A percentile compares a stretch with the other conserved stretches of the same genome.
Evolutionary conservation across 1,284 basidiomycete species (phyloP).

Genomic region (Marasmius oreades): DNA sequence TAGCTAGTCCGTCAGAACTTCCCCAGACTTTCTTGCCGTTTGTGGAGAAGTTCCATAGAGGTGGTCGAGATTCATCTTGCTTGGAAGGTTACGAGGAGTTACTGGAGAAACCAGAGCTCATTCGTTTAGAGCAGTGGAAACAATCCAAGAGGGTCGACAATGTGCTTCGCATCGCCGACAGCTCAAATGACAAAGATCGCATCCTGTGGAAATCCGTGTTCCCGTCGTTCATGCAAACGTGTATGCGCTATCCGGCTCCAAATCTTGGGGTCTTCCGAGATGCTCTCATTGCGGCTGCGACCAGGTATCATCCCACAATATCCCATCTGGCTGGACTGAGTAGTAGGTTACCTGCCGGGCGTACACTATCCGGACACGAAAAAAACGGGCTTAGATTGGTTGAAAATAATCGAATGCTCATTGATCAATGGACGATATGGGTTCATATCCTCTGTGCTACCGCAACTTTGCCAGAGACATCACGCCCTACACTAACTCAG

Average conservation of each 20-base stretch:
- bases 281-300: constrained; percentile 59
- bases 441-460: constrained; percentile 81
- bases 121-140: constrained; percentile 61
- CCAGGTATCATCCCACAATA: constrained; percentile 66
- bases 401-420: constrained; percentile 59
- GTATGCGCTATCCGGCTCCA: constrained; percentile 43
- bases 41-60: constrained; percentile 50
- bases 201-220: constrained; percentile 71
- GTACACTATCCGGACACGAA: constrained; percentile 36
- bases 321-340: constrained; percentile 65
- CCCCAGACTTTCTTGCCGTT: constrained; percentile 33
- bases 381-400: constrained; percentile 50
- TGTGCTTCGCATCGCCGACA: constrained; percentile 63
- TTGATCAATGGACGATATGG: constrained; percentile 90
- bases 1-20: constrained; percentile 23
- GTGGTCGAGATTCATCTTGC: constrained; percentile 37
- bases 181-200: constrained; percentile 58
- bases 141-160: constrained; percentile 49
- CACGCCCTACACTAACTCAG: constrained; percentile 49
- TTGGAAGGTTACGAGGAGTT: constrained; percentile 66
- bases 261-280: constrained; percentile 54
- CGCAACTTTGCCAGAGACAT: constrained; percentile 61
- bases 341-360: constrained; percentile 42
- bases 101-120: constrained; percentile 54
- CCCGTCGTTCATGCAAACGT: constrained; percentile 56